phyloP scores from a whole-genome alignment of 2,329 filamentous ascomycete genomes.

The Laburnicola sp. region DNA sequence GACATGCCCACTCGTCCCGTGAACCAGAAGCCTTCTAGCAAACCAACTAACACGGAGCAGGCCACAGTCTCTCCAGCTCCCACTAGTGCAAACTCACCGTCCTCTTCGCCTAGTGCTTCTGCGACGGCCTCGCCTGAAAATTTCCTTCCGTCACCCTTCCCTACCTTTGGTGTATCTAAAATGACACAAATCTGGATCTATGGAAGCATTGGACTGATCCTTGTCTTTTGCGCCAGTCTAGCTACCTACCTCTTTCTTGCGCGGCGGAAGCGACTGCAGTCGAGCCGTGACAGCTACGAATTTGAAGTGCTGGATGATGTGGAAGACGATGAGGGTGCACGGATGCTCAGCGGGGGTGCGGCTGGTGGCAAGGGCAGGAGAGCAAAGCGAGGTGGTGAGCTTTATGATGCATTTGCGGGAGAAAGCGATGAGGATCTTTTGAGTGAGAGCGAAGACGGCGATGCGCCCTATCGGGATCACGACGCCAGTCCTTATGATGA shows the following conservation, averaged over 20 bases:
- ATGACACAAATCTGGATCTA: slow-evolving; percentile 93
- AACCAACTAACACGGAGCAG: slow-evolving; percentile 49
- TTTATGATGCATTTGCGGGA: slow-evolving; percentile 97
- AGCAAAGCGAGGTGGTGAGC: slow-evolving; percentile 73
- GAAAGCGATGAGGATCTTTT: slow-evolving; percentile 77
- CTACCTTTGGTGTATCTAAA: slow-evolving; percentile 85
- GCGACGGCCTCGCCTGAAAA: slow-evolving; percentile 41
- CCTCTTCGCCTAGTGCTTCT: slow-evolving; percentile 19
- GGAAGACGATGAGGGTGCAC: slow-evolving; percentile 63
- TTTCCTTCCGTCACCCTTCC: slow-evolving; percentile 83
- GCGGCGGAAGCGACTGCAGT: slow-evolving; percentile 73
- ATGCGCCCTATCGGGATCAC: slow-evolving; percentile 41
- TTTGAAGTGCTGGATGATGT: slow-evolving; percentile 91
- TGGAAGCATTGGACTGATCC: slow-evolving; percentile 80
- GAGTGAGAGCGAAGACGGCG: slow-evolving; percentile 48
- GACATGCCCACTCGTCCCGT: slow-evolving; percentile 58
- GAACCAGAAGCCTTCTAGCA: slow-evolving; percentile 60
- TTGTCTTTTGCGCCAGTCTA: slow-evolving; percentile 78
- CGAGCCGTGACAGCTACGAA: slow-evolving; percentile 82
- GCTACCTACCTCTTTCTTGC: slow-evolving; percentile 81
- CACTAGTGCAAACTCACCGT: slow-evolving; percentile 22
- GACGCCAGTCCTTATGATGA: slow-evolving; percentile 37
- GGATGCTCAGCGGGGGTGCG: slow-evolving; percentile 42
- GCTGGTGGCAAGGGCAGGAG: slow-evolving; percentile 51
- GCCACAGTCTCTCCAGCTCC: slow-evolving; percentile 24